Percentiles rank a stretch among this genome's conserved stretches.
Conservation (phyloP, 2,329 filamentous ascomycete species). For the Fusarium acutatum region DNA sequence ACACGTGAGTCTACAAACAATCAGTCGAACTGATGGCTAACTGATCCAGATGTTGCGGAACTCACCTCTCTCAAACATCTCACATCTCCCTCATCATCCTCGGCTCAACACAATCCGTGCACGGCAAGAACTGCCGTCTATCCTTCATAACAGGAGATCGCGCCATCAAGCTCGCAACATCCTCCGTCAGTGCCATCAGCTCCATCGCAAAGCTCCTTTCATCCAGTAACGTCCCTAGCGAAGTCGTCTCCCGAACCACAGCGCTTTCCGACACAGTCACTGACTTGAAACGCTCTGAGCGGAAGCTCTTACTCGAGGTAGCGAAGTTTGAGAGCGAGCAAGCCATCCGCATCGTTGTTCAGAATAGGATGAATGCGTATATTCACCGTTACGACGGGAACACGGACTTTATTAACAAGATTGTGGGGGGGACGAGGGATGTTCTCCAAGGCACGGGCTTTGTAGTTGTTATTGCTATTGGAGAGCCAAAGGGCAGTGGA, state of each 20-base stretch:
- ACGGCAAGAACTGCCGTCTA: constrained; percentile 44
- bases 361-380: constrained; percentile 30
- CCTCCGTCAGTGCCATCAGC: constrained; percentile 36
- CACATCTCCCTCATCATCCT: constrained; percentile 44
- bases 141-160: constrained; percentile 43
- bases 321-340: constrained; percentile 43
- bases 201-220: constrained; percentile 40
- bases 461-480: constrained; percentile 38
- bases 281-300: constrained; percentile 38
- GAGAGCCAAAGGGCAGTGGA: constrained; percentile 36
- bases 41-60: constrained; percentile 41
- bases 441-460: constrained; percentile 9
- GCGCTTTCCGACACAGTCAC: constrained; percentile 19
- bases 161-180: constrained; percentile 36
- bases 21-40: neutral
- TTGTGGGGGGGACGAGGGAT: constrained; percentile 39
- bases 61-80: constrained; percentile 44
- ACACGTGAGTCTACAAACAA: constrained; percentile 29
- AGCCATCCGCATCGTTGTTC: constrained; percentile 13
- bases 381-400: constrained; percentile 39
- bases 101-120: constrained; percentile 41
- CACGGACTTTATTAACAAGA: constrained; percentile 44
- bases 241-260: constrained; percentile 29
- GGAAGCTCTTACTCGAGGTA: constrained; percentile 42
- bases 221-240: constrained; percentile 30